Evolutionary conservation across 2,329 filamentous ascomycete genomes (phyloP), one percentile per base, ranked within the genome.

Genomic region (Cercospora zeae-maydis): DNA sequence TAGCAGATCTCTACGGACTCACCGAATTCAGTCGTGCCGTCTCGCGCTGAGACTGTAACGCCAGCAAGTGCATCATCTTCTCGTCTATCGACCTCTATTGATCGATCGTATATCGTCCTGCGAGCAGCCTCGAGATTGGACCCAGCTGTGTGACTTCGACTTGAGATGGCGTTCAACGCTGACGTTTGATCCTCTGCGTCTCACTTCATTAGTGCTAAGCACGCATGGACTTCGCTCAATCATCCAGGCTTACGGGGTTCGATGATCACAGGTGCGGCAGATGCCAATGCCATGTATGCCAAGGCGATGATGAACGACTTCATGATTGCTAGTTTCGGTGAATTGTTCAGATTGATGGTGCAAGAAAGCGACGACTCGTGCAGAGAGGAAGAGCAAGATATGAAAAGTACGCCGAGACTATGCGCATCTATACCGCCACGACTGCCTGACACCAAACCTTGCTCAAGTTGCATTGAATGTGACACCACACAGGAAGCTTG

Each of bases 21-120:
- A 54, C 55, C 60, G 21, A 62, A 62, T 47, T 62, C 54, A 33
- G 60, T 62, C 14, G 60, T 58, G 16, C 60, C 60, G 21, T 62
- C 60, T 24, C 61, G 52, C 8, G 11, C 33, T 24, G 42, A 14
- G 24, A 24, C 33, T 8, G 37, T 19, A 27, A 27, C 24, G 21
- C 11, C 30, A 24, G 34, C 19, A 13, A 56, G 8, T 19, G 24
- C 24, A 11, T 9, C 27, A 27, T 42, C 54, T 13, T 57, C 36
- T 13, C 42, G 19, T 10, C 21, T 27, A 2, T 31, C 33, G 7
- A 19, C 21, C 45, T 19, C 36, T 36, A 16, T 57, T 16, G 34
- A 42, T 21, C 39, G 27, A 21, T 16, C 49, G n/a, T 21, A 34
- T 45, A 13, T 14, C 7, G 10, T 57, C 24, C 51, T 58, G 53